These are phyloP conservation scores for Ilyonectria robusta DNA, from an alignment of 2,329 filamentous ascomycete species.

Conservation along the genomic window DNA sequence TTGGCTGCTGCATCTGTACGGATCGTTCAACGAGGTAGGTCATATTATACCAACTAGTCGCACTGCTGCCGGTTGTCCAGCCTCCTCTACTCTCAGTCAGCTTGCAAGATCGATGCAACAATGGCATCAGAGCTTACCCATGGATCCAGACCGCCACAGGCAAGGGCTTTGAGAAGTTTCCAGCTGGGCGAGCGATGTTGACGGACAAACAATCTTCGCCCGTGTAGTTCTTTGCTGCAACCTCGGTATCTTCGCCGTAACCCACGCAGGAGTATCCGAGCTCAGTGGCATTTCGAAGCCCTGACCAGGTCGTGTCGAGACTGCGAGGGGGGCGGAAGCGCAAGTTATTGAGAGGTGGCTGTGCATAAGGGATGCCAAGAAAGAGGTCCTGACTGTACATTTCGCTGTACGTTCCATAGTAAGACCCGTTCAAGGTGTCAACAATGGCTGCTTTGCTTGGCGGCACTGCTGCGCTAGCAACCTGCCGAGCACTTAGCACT, in stretches of 20 bases:
- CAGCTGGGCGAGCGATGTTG: conserved; percentile 30
- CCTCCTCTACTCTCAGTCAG: neutral
- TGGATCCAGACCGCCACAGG: conserved; percentile 38
- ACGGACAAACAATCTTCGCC: conserved; percentile 32
- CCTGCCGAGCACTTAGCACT: neutral
- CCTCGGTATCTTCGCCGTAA: neutral
- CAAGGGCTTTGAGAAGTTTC: neutral
- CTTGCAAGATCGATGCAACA: neutral
- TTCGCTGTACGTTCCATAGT: conserved; percentile 28
- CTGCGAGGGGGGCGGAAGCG: conserved; percentile 33
- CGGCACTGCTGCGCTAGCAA: neutral
- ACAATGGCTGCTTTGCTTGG: neutral
- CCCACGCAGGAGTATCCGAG: neutral
- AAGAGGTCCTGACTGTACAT: conserved; percentile 35
- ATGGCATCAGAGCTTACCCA: conserved; percentile 6
- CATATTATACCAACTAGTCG: conserved; percentile 16
- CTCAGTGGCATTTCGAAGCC: conserved; percentile 31
- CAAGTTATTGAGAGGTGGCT: conserved; percentile 31
- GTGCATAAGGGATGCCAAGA: conserved; percentile 35
- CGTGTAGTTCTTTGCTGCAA: neutral
- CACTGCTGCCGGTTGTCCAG: conserved; percentile 22
- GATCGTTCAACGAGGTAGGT: conserved; percentile 33
- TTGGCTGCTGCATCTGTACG: conserved; percentile 10
- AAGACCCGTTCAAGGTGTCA: conserved; percentile 30
- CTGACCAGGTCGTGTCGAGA: conserved; percentile 32